These are phyloP conservation scores for Phaeosphaeria sp. DNA, from an alignment of 2,329 filamentous ascomycete species.

Conservation along the genomic window DNA sequence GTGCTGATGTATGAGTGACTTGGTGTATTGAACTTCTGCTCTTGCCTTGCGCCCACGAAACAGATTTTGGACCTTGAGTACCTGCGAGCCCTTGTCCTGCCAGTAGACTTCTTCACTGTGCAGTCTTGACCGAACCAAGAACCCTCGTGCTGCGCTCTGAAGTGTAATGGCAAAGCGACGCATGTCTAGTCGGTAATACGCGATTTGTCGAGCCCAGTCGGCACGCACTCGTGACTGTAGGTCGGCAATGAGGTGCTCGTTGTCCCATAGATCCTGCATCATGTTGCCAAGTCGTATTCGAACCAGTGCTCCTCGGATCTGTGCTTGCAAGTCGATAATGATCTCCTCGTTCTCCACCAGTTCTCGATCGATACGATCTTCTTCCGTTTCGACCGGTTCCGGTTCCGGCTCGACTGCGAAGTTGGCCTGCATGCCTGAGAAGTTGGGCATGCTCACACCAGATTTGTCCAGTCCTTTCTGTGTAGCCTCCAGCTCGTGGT, in stretches of 20 bases:
- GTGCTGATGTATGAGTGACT: constrained; percentile 54
- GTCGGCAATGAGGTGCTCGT: constrained; percentile 77
- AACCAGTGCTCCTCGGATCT: constrained; percentile 80
- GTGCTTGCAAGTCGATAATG: constrained; percentile 83
- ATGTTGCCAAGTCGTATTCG: constrained; percentile 77
- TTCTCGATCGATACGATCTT: constrained; percentile 85
- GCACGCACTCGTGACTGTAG: constrained; percentile 87
- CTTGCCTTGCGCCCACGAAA: constrained; percentile 69
- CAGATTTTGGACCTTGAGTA: constrained; percentile 83
- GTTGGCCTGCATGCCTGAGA: constrained; percentile 94
- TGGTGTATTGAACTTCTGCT: constrained; percentile 55
- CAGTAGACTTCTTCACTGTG: constrained; percentile 69
- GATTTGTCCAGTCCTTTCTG: constrained; percentile 97
- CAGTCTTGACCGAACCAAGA: constrained; percentile 71
- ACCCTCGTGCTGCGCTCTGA: constrained; percentile 80
- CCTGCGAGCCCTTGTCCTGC: constrained; percentile 72
- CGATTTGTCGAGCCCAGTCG: constrained; percentile 84
- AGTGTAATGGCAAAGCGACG: constrained; percentile 77
- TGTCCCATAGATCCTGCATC: constrained; percentile 91
- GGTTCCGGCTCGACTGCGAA: constrained; percentile 88
- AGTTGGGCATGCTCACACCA: constrained; percentile 94
- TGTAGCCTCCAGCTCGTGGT: constrained; percentile 95
- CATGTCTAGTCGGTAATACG: constrained; percentile 84
- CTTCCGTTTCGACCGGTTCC: constrained; percentile 80
- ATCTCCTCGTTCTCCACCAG: constrained; percentile 75